phyloP scores from a whole-genome alignment of 1,284 basidiomycete genomes.

The Cryptococcus sp. region DNA sequence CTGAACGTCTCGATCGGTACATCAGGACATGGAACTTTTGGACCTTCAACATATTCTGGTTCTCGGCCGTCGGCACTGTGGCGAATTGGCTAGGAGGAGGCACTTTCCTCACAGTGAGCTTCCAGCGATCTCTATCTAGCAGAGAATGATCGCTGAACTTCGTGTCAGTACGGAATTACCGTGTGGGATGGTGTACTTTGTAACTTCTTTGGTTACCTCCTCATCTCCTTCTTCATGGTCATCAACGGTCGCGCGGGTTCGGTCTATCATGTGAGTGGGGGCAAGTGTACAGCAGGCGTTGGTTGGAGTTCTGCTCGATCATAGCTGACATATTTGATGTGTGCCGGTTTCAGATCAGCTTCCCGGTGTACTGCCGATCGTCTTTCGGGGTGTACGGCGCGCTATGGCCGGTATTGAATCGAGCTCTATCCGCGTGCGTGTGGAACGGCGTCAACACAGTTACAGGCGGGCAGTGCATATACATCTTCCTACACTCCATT shows the following conservation, averaged over 20 bases:
- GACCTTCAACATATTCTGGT: constrained; percentile 38
- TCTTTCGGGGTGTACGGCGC: constrained; percentile 80
- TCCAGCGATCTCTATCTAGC: not conserved
- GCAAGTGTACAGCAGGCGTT: not conserved
- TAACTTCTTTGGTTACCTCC: constrained; percentile 31
- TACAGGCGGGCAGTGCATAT: constrained; percentile 60
- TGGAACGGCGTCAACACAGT: constrained; percentile 56
- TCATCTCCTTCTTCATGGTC: constrained; percentile 42
- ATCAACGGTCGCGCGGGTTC: constrained; percentile 40
- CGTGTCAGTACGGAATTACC: constrained; percentile 25
- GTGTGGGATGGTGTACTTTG: constrained; percentile 38
- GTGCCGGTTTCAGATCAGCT: constrained; percentile 61
- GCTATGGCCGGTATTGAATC: constrained; percentile 76
- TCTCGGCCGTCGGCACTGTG: constrained; percentile 33
- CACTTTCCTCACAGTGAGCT: constrained; percentile 30
- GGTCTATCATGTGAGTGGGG: constrained; percentile 35
- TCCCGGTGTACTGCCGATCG: constrained; percentile 70
- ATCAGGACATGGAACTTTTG: constrained; percentile 35
- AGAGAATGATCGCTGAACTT: not conserved
- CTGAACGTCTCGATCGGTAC: no score
- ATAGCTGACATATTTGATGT: not conserved
- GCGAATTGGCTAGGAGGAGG: constrained; percentile 33
- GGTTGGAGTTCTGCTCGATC: not conserved
- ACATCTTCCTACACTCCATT: constrained; percentile 70
- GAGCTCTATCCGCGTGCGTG: constrained; percentile 65